These are phyloP conservation scores for Blastobotrys robertii DNA, from an alignment of 805 yeast species.

Conservation along the genomic window DNA sequence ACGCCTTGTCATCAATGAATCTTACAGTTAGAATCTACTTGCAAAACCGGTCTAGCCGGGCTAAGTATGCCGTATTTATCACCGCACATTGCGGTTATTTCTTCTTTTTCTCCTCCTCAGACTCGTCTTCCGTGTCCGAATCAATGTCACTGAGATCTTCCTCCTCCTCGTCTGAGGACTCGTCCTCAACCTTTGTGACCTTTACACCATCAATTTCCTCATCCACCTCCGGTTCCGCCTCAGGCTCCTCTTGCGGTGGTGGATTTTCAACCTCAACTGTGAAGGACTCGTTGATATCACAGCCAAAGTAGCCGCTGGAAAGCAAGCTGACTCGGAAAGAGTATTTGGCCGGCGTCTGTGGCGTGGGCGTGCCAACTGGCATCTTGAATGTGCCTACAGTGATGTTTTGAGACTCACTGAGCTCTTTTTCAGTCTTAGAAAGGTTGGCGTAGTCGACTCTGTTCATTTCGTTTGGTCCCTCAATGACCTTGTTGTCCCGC, in stretches of 20 bases:
- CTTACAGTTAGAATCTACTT: constrained; percentile 1
- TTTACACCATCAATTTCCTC: constrained; percentile 22
- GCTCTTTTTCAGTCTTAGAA: constrained; percentile 39
- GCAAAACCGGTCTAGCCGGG: too few relatives aligned
- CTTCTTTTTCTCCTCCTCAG: constrained; percentile 9
- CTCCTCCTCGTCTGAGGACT: constrained; percentile 46
- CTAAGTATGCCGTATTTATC: neutral
- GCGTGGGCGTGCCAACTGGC: constrained; percentile 66
- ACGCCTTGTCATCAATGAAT: too few relatives aligned
- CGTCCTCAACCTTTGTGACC: constrained; percentile 33
- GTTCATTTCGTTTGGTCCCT: constrained; percentile 47
- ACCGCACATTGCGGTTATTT: neutral
- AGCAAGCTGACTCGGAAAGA: constrained; percentile 63
- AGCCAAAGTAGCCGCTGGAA: constrained; percentile 71
- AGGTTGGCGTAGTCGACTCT: constrained; percentile 49
- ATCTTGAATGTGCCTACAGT: constrained; percentile 66
- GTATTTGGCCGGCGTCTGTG: constrained; percentile 54
- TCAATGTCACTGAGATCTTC: constrained; percentile 43
- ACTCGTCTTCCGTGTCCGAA: constrained; percentile 55
- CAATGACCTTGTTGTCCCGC: constrained; percentile 72
- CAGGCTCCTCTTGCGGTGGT: constrained; percentile 23
- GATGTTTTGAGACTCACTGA: constrained; percentile 30
- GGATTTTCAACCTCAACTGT: constrained; percentile 59
- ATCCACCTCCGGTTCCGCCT: constrained; percentile 28
- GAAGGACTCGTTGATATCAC: constrained; percentile 65